Base-by-base conservation (phyloP, 2,329 filamentous ascomycete species). In the Samsoniella hepiali region DNA sequence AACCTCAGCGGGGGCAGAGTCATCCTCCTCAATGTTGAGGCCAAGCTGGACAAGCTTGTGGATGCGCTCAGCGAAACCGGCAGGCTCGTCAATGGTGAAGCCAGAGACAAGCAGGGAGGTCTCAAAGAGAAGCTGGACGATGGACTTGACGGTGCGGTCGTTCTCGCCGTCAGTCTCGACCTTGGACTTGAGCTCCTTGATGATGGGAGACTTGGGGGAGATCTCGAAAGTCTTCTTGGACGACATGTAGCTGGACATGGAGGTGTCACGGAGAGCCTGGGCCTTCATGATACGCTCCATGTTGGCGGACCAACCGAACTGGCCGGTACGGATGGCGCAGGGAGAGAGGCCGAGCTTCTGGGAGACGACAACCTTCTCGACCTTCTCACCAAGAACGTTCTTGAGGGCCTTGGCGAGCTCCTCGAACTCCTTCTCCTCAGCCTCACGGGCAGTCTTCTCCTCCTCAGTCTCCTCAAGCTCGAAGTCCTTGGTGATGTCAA, bases 211-310 rank as follows among this genome's bases (percentile, higher is more conserved):
- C 87, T 95, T 94, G 79, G 95, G 95, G n/a, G 95, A 98, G 82
- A 99, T 98, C 86, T 99, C 95, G 72, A 99, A 98, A 38, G 95
- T 99, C 92, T 99, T 99, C 93, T 99, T 99, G 78, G 94, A 98
- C 70, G 92, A 96, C 95, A 99, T 99, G 91, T 99, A 99, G 73
- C 92, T 96, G 82, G 88, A 92, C 95, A 99, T 99, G 75, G 93
- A 97, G 72, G 95, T 99, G 84, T 99, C 95, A 84, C 95, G 95
- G 75, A 99, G 94, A 76, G 95, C 95, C 86, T 99, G 95, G 34
- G 95, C 95, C 90, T 99, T 99, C 95, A 99, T 99, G 89, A 99
- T 99, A 86, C 95, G 95, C 88, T 99, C 95, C 95, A 99, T 99
- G 88, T 99, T 99, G 78, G 95, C 95, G 64, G 94, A 98, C 95